Percentiles rank a stretch among this genome's conserved stretches.
phyloP scores from a whole-genome alignment of 2,329 filamentous ascomycete species.

The Xylaria arbuscula region DNA sequence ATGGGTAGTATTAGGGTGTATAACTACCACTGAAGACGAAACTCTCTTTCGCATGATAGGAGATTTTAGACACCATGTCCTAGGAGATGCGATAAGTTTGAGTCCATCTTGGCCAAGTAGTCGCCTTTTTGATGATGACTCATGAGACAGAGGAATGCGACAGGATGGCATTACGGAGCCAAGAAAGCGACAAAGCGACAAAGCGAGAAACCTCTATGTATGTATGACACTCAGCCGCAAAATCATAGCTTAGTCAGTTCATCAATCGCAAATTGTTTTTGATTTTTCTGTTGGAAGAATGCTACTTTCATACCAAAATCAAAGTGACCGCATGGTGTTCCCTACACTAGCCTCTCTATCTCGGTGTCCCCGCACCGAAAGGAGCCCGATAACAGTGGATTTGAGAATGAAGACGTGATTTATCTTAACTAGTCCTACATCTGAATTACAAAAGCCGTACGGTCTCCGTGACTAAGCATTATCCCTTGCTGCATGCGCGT shows the following conservation, averaged over 20 bases:
- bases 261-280: not conserved
- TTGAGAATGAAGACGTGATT: slow-evolving; percentile 15
- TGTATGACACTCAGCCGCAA: no score
- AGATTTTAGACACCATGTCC: no score
- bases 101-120: no score
- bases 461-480: not conserved
- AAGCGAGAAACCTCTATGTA: no score
- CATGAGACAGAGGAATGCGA: no score
- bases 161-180: no score
- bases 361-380: slow-evolving; percentile 14
- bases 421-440: slow-evolving; percentile 4
- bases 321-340: not conserved
- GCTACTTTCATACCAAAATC: not conserved
- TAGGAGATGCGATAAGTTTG: no score
- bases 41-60: no score
- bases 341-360: not conserved
- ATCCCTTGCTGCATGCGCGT: not conserved
- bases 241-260: not conserved
- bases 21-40: no score
- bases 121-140: no score
- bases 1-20: no score
- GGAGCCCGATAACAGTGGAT: slow-evolving; percentile 1
- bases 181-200: no score
- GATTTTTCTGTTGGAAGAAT: not conserved
- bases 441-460: not conserved